A percentile compares a stretch with the other conserved stretches of the same genome.
phyloP scores from a whole-genome alignment of 2,329 filamentous ascomycete genomes.

The Ascochyta fabae region DNA sequence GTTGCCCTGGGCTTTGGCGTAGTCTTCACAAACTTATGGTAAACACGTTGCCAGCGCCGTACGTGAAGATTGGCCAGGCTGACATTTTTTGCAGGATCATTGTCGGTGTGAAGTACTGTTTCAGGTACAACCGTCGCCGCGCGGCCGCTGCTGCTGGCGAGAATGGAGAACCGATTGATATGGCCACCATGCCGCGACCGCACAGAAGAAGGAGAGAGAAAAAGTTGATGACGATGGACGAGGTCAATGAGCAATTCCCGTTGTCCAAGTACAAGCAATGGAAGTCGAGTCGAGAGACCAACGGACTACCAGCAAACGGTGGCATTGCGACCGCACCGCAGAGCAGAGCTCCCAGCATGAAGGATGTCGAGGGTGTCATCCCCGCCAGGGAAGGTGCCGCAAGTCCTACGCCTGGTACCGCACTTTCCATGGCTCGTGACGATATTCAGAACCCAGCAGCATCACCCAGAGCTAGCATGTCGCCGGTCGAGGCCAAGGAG shows the following conservation, averaged over 20 bases:
- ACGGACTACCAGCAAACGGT: conserved; percentile 82
- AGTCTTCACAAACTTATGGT: conserved; percentile 99
- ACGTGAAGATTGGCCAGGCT: conserved; percentile 20
- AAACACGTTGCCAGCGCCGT: conserved; percentile 49
- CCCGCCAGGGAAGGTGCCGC: conserved; percentile 43
- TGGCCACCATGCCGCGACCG: conserved; percentile 82
- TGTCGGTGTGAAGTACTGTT: conserved; percentile 99
- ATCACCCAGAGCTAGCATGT: conserved; percentile 30
- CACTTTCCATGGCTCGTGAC: conserved; percentile 50
- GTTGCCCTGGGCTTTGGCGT: conserved; percentile 96
- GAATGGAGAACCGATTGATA: conserved; percentile 81
- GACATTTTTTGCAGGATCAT: conserved; percentile 77
- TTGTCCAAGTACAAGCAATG: conserved; percentile 96
- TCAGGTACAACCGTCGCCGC: conserved; percentile 95
- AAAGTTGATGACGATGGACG: conserved; percentile 98
- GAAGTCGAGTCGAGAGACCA: conserved; percentile 80
- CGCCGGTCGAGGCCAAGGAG: conserved; percentile 23
- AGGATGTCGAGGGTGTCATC: conserved; percentile 63
- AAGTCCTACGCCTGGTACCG: conserved; percentile 43
- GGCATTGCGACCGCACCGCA: conserved; percentile 75
- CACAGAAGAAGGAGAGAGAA: conserved; percentile 91
- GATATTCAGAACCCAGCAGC: conserved; percentile 45
- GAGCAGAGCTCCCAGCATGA: conserved; percentile 76
- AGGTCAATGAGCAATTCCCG: conserved; percentile 97
- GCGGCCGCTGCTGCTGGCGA: conserved; percentile 77